These are phyloP conservation scores for Drechslerella coelobrocha DNA, from an alignment of 2,329 filamentous ascomycete genomes.

Conservation along the genomic window DNA sequence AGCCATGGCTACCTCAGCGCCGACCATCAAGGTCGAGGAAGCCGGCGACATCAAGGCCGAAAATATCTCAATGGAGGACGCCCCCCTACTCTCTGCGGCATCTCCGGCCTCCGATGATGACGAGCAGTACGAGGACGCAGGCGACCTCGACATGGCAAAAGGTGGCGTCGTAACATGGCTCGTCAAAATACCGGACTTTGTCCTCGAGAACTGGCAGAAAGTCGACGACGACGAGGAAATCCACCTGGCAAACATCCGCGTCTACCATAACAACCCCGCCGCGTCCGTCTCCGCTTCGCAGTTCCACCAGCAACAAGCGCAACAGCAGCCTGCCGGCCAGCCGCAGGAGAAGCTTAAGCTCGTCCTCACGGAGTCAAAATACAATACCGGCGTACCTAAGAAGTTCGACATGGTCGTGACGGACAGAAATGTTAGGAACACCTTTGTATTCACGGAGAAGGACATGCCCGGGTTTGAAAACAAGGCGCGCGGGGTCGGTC, in stretches of 20 bases:
- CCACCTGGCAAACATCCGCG: conserved; percentile 75
- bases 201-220: conserved; percentile 80
- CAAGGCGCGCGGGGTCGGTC: conserved; percentile 56
- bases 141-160: conserved; percentile 67
- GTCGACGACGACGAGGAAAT: conserved; percentile 83
- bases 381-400: conserved; percentile 79
- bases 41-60: conserved; percentile 34
- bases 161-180: conserved; percentile 66
- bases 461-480: conserved; percentile 78
- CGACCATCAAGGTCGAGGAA: conserved; percentile 48
- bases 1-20: conserved; percentile 39
- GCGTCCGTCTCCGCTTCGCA: not conserved
- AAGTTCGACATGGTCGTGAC: conserved; percentile 83
- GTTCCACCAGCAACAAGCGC: conserved; percentile 20
- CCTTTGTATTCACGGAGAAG: conserved; percentile 91
- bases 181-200: conserved; percentile 76
- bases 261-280: conserved; percentile 57
- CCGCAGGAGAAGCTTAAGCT: conserved; percentile 52
- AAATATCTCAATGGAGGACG: conserved; percentile 46
- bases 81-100: conserved; percentile 6
- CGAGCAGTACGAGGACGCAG: conserved; percentile 73
- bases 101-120: conserved; percentile 63
- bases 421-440: conserved; percentile 75
- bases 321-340: conserved; percentile 22
- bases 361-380: conserved; percentile 55